Base-by-base conservation (phyloP, 2,329 filamentous ascomycete species). In the Pseudogymnoascus sp. region DNA sequence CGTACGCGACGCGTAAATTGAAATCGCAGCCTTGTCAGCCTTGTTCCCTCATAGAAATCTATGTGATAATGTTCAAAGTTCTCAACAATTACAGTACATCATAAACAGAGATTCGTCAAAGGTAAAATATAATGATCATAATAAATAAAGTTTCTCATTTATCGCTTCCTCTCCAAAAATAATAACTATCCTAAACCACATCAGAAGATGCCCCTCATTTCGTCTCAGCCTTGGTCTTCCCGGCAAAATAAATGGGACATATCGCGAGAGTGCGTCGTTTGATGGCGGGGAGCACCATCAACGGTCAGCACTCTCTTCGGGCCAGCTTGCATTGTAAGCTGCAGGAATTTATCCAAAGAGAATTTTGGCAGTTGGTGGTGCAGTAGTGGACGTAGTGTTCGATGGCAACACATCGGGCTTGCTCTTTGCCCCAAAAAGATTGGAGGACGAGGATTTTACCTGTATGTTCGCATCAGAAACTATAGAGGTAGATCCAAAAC, bases 1-100 rank as follows among this genome's bases (percentile, higher is more conserved):
- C 65, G 0, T 65, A 60, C 0, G 67, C 70, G n/a, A 65, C 55
- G 0, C 60, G 60, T 16, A 66, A 66, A 23, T 66, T 71, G 37
- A 72, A 65, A 29, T 68, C 70, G 64, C 29, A 55, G 49, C 49
- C 49, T 55, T 33, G 49, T 33, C 49, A 55, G 49, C 49, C 49
- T 55, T 12, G 49, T 33, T n/a, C n/a, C 49, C 26, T 55, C 49
- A 12, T 52, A 11, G n/a, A 55, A 33, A 12, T 19, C 2, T 12
- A 55, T 12, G n/a, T 19, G 49, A 55, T n/a, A 33, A 55, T 10
- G 5, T 4, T 33, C 16, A 5, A 33, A 55, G 29, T 12, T 55
- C 6, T 14, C 39, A 39, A 39, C 21, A 31, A 52, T 52, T 4
- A 38, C 14, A 39, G 37, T 16, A 39, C 3, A 16, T 16, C 37